These are phyloP conservation scores for Annulohypoxylon maeteangense DNA, from an alignment of 495 filamentous ascomycete genomes.

Conservation along the genomic window DNA sequence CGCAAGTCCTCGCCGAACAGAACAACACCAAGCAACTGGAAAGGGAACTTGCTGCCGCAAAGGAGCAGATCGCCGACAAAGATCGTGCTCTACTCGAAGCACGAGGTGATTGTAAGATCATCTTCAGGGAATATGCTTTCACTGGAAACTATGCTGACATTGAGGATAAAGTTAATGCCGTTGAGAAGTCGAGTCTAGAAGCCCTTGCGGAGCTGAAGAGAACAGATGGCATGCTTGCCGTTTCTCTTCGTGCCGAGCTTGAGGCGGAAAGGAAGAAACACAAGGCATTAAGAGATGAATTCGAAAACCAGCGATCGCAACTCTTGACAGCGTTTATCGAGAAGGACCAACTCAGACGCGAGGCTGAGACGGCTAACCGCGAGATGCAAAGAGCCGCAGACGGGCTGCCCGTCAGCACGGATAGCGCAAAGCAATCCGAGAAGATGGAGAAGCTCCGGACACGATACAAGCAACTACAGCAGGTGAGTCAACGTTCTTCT, in stretches of 20 bases:
- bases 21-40: constrained; percentile 57
- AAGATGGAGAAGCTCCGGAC: constrained; percentile 62
- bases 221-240: constrained; percentile 62
- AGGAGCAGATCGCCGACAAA: constrained; percentile 53
- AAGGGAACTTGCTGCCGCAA: constrained; percentile 39
- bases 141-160: constrained; percentile 33
- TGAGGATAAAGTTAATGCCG: constrained; percentile 53
- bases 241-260: constrained; percentile 63
- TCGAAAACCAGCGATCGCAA: constrained; percentile 62
- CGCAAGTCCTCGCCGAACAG: constrained; percentile 50
- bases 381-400: constrained; percentile 48
- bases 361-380: constrained; percentile 59
- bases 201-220: constrained; percentile 63
- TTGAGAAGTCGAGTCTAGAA: constrained; percentile 59
- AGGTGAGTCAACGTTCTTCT: constrained; percentile 52
- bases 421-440: constrained; percentile 52
- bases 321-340: constrained; percentile 61
- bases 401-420: constrained; percentile 46
- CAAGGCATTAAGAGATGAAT: constrained; percentile 54
- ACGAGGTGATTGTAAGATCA: constrained; percentile 48
- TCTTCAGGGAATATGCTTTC: constrained; percentile 35
- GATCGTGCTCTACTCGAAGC: constrained; percentile 59
- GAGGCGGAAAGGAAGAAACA: constrained; percentile 57
- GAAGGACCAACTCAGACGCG: constrained; percentile 64
- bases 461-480: constrained; percentile 58